These are phyloP conservation scores for Melaleuca alternifolia DNA, from an alignment of 345 rosid genomes.

Conservation along the genomic window DNA sequence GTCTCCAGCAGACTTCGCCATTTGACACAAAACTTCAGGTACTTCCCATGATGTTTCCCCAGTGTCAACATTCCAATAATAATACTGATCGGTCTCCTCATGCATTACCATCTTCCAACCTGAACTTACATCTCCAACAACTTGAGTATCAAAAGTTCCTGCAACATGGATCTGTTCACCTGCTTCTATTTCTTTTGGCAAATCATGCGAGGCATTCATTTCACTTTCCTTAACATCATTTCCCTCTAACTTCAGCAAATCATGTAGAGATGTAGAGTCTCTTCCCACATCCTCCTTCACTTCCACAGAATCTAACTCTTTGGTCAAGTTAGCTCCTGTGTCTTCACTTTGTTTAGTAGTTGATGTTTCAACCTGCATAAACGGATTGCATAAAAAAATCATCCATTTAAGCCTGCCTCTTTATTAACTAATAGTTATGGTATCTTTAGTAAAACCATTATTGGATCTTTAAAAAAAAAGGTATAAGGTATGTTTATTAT, in stretches of 20 bases:
- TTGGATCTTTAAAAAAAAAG: not conserved
- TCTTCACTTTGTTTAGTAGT: constrained; percentile 18
- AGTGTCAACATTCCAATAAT: constrained; percentile 92
- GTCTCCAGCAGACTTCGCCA: constrained; percentile 16
- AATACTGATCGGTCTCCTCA: constrained; percentile 78
- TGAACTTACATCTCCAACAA: constrained; percentile 31
- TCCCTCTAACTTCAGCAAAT: constrained; percentile 13
- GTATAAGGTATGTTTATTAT: not conserved
- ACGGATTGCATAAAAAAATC: not conserved
- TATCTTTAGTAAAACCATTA: not conserved
- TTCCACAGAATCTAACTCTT: constrained; percentile 15
- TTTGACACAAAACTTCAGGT: constrained; percentile 45
- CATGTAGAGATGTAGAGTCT: constrained; percentile 18
- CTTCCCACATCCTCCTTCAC: constrained; percentile 15
- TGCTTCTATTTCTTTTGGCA: constrained; percentile 20
- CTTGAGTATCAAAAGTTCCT: constrained; percentile 32
- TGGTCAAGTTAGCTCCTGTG: constrained; percentile 12
- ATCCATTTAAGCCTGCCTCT: not conserved
- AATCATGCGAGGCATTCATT: constrained; percentile 11
- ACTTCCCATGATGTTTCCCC: constrained; percentile 98
- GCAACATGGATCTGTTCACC: constrained; percentile 22
- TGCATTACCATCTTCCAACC: constrained; percentile 88
- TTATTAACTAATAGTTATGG: not conserved
- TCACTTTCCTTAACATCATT: constrained; percentile 17
- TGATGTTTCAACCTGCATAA: constrained; percentile 34